Percentiles rank a stretch among this genome's conserved stretches.
Conservation (phyloP, 352 stramenopile species). For the Globisporangium nunn region DNA sequence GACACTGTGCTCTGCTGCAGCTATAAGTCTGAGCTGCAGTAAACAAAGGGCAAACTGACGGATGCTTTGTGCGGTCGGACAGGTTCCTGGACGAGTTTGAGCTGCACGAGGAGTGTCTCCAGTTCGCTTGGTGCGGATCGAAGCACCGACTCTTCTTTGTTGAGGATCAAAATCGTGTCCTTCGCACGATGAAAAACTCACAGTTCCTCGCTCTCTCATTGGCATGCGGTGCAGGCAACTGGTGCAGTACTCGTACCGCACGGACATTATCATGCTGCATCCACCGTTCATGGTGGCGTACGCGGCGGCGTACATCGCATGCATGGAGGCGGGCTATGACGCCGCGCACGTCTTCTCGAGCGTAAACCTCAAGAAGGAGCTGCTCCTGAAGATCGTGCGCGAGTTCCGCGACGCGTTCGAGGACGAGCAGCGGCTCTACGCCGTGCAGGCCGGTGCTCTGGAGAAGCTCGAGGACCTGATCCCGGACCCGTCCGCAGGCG, state of each 20-base stretch:
- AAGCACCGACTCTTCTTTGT: too few species aligned
- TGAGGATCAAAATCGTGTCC: not conserved
- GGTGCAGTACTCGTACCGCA: conserved; percentile 84
- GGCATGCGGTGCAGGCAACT: conserved; percentile 48
- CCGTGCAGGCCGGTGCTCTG: conserved; percentile 47
- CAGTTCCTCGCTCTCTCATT: not conserved
- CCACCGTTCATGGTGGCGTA: conserved; percentile 87
- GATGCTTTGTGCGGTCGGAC: not conserved
- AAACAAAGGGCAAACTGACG: not conserved
- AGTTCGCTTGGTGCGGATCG: conserved; percentile 59
- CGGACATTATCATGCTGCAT: conserved; percentile 79
- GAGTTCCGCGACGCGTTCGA: conserved; percentile 76
- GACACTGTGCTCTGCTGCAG: too few species aligned
- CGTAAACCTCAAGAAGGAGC: conserved; percentile 80
- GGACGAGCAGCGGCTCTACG: conserved; percentile 63
- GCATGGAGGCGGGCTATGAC: conserved; percentile 71
- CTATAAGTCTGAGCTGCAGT: too few species aligned
- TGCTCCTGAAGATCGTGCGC: conserved; percentile 69
- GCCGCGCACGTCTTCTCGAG: conserved; percentile 62
- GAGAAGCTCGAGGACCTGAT: conserved; percentile 81
- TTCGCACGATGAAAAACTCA: not conserved
- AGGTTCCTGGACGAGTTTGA: conserved; percentile 83
- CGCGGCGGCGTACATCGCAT: conserved; percentile 72
- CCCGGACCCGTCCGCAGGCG: conserved; percentile 38
- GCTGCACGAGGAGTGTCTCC: conserved; percentile 80